Percentiles rank a stretch among this genome's conserved stretches.
Conservation (phyloP, 2,329 filamentous ascomycete species). For the Coleophoma crateriformis region DNA sequence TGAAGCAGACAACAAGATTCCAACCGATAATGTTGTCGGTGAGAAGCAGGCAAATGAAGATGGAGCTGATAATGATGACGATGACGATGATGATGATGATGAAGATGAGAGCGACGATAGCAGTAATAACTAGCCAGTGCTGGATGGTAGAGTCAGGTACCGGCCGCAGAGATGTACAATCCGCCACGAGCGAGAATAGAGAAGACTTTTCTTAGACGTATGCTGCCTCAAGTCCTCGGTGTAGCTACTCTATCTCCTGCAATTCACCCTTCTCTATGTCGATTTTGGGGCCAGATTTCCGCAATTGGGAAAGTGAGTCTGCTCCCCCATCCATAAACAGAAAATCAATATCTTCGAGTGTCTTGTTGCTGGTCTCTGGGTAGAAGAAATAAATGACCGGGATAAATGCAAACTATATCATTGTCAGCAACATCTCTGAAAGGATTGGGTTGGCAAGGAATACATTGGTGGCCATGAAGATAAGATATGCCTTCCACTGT, state of each 20-base stretch:
- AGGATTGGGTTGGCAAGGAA: neutral
- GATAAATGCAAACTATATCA: slow-evolving; percentile 20
- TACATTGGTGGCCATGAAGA: slow-evolving; percentile 44
- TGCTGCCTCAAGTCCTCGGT: too few species aligned
- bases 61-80: neutral
- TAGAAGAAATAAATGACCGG: slow-evolving; percentile 37
- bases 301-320: too few species aligned
- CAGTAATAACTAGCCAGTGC: neutral
- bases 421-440: too few species aligned
- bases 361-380: slow-evolving; percentile 43
- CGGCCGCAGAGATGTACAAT: too few species aligned
- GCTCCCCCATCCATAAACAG: slow-evolving; percentile 26
- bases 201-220: too few species aligned
- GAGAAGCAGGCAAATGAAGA: neutral
- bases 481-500: slow-evolving; percentile 45
- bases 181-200: too few species aligned
- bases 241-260: too few species aligned
- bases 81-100: neutral
- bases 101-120: neutral
- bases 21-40: neutral
- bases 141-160: too few species aligned
- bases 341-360: slow-evolving; percentile 43
- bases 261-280: too few species aligned
- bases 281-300: too few species aligned
- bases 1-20: neutral